A percentile compares a stretch with the other conserved stretches of the same genome.
phyloP scores from a whole-genome alignment of 2,329 filamentous ascomycete species.

The Sporothrix humicola region DNA sequence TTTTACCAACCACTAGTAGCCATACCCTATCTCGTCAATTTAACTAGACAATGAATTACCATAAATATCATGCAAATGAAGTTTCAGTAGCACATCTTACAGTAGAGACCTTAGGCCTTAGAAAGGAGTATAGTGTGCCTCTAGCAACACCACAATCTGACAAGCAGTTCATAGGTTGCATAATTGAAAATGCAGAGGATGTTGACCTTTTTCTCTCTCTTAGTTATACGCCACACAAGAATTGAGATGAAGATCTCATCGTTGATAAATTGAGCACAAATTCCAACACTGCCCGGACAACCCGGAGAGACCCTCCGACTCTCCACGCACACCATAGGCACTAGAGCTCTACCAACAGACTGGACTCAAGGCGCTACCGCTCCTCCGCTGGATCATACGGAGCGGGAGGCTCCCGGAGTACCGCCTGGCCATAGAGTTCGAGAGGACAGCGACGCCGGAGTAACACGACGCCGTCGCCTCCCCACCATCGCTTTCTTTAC shows the following conservation, averaged over 20 bases:
- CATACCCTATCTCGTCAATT: constrained; percentile 2
- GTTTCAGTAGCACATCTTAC: not conserved
- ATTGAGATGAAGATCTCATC: not conserved
- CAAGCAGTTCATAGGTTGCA: constrained; percentile 11
- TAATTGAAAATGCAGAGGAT: constrained; percentile 1
- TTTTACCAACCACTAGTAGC: constrained; percentile 11
- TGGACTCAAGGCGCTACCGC: not conserved
- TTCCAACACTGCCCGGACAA: not conserved
- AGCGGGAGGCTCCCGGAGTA: constrained; percentile 15
- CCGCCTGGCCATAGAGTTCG: not conserved
- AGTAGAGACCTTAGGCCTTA: not conserved
- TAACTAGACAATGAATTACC: constrained; percentile 2
- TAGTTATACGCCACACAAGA: not conserved
- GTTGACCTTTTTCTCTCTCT: constrained; percentile 6
- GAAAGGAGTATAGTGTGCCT: constrained; percentile 5
- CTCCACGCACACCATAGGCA: not conserved
- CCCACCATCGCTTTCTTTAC: constrained; percentile 5
- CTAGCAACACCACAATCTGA: not conserved
- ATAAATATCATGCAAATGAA: constrained; percentile 1
- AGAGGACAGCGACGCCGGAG: constrained; percentile 3
- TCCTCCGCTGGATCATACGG: constrained; percentile 13
- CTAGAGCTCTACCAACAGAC: constrained; percentile 6
- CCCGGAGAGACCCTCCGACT: constrained; percentile 1
- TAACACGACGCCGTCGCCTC: not conserved
- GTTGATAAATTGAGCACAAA: constrained; percentile 3